Base-by-base conservation (phyloP, 2,329 filamentous ascomycete genomes). In the Apiospora malaysiana region DNA sequence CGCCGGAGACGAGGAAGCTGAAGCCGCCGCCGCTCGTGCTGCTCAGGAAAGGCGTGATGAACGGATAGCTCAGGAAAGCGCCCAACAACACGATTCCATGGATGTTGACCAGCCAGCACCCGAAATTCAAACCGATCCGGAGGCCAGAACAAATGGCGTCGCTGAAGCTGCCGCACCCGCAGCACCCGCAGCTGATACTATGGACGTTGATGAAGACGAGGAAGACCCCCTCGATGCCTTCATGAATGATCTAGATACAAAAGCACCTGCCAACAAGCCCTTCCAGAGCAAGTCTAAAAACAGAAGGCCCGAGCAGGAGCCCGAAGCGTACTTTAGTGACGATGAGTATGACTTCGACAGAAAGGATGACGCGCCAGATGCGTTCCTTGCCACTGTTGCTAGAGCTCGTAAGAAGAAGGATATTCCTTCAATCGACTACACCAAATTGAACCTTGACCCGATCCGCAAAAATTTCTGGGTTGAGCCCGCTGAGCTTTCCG, bases 381-480 rank as follows among this genome's bases (percentile, higher is more conserved):
- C 83, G 3, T 83, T 88, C 66, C 79, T 88, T 56, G 87, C 85
- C 68, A 86, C 90, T 74, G 84, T 88, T 6, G 85, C 83, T 77
- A 92, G 87, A 87, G 77, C 78, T 42, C 92, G 85, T 78, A 98
- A 97, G 85, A 98, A 97, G 86, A 97, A 98, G 82, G 96, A 98
- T 72, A 91, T 98, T n/a, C 94, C 95, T 0, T 87, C 86, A 0
- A 88, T 97, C 70, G 92, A 99, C 81, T 97, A 98, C 81, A 88
- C 86, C 76, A 98, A 98, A 82, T 84, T 97, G 74, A 89, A 95
- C 70, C 91, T 98, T 76, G 89, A 95, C 76, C 89, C 92, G 4
- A 94, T 99, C 79, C 89, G 95, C 73, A 98, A 97, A 84, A 92
- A 94, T 80, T 99, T 99, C 82, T 99, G 97, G 87, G 91, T 93